Evolutionary conservation across 2,329 filamentous ascomycete genomes (phyloP).

Genomic region (Pyrenochaeta sp.): DNA sequence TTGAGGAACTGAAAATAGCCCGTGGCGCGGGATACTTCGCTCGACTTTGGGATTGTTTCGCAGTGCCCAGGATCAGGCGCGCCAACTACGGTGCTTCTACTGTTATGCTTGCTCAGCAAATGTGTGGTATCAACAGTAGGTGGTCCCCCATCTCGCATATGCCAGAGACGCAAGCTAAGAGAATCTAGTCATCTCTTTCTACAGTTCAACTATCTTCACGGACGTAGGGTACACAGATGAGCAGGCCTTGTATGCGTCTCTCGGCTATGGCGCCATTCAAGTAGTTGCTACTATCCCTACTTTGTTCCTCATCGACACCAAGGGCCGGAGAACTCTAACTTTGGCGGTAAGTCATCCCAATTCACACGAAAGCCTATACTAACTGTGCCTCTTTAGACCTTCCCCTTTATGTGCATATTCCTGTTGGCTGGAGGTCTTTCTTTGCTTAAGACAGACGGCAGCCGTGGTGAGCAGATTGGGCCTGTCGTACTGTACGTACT

Average conservation of each 20-base stretch:
- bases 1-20: constrained; percentile 46
- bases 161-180: not conserved
- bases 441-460: constrained; percentile 35
- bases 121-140: constrained; percentile 65
- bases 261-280: constrained; percentile 49
- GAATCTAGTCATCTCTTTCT: constrained; percentile 70
- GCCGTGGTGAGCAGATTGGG: constrained; percentile 36
- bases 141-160: not conserved
- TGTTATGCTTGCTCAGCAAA: constrained; percentile 52
- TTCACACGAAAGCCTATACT: not conserved
- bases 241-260: constrained; percentile 47
- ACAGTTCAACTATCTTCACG: constrained; percentile 79
- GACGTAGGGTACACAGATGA: constrained; percentile 36
- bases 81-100: constrained; percentile 52
- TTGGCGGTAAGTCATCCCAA: not conserved
- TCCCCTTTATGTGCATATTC: constrained; percentile 49
- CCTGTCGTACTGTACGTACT: constrained; percentile 21
- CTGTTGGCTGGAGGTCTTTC: constrained; percentile 47
- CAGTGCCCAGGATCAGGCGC: constrained; percentile 48
- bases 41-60: constrained; percentile 60
- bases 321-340: constrained; percentile 41
- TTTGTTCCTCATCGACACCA: constrained; percentile 50
- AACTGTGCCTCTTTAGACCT: constrained; percentile 39
- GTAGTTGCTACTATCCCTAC: constrained; percentile 49
- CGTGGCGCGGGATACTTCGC: constrained; percentile 47